Evolutionary conservation across 768 basidiomycete genomes (phyloP).

Genomic region (Rhizopogon sp.): DNA sequence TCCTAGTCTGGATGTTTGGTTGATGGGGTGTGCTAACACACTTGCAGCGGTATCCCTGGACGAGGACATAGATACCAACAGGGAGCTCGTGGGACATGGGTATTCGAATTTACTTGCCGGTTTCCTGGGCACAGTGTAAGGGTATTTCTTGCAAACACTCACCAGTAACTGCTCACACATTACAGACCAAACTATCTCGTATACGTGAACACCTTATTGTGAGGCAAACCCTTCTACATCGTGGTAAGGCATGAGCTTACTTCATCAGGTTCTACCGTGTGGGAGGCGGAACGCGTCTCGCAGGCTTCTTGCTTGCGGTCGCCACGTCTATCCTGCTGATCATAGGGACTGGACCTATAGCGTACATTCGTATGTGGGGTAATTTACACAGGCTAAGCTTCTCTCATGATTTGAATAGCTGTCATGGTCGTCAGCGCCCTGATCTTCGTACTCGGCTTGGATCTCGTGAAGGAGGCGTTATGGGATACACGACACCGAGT

Average conservation of each 20-base stretch:
- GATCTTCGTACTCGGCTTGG: slow-evolving; percentile 92
- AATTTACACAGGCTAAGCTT: not conserved
- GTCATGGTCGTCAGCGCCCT: slow-evolving; percentile 89
- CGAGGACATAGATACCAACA: slow-evolving; percentile 86
- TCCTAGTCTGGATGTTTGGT: not conserved
- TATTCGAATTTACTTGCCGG: slow-evolving; percentile 87
- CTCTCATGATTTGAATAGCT: slow-evolving; percentile 38
- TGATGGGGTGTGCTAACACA: not conserved
- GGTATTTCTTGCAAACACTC: slow-evolving; percentile 7
- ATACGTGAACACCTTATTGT: slow-evolving; percentile 84
- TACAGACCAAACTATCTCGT: slow-evolving; percentile 79
- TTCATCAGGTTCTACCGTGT: slow-evolving; percentile 78
- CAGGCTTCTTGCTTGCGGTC: slow-evolving; percentile 80
- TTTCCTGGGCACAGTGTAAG: slow-evolving; percentile 73
- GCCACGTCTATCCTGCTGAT: slow-evolving; percentile 69
- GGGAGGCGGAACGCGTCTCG: slow-evolving; percentile 79
- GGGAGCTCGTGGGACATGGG: slow-evolving; percentile 90
- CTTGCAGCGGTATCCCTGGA: slow-evolving; percentile 76
- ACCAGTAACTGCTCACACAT: slow-evolving; percentile 2
- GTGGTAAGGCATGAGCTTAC: not conserved
- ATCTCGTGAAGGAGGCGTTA: slow-evolving; percentile 90
- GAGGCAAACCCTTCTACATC: slow-evolving; percentile 14
- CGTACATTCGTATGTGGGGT: slow-evolving; percentile 73
- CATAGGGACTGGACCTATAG: slow-evolving; percentile 85
- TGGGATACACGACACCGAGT: slow-evolving; percentile 95